Evolutionary conservation across 2,329 filamentous ascomycete genomes (phyloP).

Genomic region (Fusarium sp.): DNA sequence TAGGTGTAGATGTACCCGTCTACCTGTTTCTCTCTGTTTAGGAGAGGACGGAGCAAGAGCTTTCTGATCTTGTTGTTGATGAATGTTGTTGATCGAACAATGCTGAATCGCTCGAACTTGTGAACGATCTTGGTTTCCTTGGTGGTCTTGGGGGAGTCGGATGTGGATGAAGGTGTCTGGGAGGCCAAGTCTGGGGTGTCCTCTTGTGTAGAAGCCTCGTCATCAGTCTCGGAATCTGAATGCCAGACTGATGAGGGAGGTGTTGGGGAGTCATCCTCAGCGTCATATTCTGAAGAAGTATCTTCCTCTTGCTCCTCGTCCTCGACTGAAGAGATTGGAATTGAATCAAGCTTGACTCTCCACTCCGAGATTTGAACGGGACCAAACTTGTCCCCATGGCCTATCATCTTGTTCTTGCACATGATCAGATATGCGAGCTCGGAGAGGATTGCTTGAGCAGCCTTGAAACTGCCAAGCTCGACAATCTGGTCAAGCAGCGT

Average conservation of each 20-base stretch:
- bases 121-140: slow-evolving; percentile 12
- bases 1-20: slow-evolving; percentile 44
- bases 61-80: slow-evolving; percentile 35
- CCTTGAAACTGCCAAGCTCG: slow-evolving; percentile 13
- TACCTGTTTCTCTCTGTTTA: not conserved
- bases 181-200: not conserved
- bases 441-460: slow-evolving; percentile 23
- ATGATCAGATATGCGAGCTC: slow-evolving; percentile 33
- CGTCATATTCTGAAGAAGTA: not conserved
- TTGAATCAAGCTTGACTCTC: slow-evolving; percentile 17
- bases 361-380: slow-evolving; percentile 11
- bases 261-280: not conserved
- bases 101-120: slow-evolving; percentile 32
- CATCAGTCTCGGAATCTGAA: not conserved
- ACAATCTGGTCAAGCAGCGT: slow-evolving; percentile 21
- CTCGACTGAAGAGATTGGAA: slow-evolving; percentile 5
- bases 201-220: not conserved
- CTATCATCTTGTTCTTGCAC: slow-evolving; percentile 12
- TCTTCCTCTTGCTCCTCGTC: slow-evolving; percentile 7
- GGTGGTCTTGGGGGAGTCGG: not conserved
- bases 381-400: not conserved
- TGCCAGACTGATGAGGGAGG: not conserved
- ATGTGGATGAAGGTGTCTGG: not conserved
- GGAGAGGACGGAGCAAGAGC: slow-evolving; percentile 18
- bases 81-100: not conserved